Evolutionary conservation across 2,329 filamentous ascomycete species (phyloP).

Genomic region (Xylaria sp.): DNA sequence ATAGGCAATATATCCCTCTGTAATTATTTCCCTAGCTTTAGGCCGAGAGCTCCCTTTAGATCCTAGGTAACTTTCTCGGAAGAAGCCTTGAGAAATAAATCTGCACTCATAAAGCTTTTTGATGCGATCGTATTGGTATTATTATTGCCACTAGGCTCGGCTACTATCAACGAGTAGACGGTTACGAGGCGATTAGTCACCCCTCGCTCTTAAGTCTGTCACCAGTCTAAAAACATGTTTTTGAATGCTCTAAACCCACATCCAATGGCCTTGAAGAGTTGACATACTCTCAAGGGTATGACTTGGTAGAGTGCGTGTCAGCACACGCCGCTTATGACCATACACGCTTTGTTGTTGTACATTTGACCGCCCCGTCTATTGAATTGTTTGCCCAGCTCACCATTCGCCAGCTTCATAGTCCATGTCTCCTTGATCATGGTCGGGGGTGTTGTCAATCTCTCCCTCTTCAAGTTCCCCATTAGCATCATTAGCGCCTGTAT

Average conservation of each 20-base stretch:
- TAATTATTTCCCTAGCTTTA: too few species aligned
- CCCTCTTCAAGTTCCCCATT: conserved; percentile 45
- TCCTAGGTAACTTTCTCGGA: too few species aligned
- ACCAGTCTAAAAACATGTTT: background rate
- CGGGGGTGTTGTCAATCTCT: conserved; percentile 41
- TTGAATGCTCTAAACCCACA: background rate
- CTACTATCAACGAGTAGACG: background rate
- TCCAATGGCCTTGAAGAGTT: background rate
- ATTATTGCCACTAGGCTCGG: background rate
- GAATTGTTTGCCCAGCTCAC: conserved; percentile 7
- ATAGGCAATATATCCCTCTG: too few species aligned
- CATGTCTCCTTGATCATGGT: conserved; percentile 49
- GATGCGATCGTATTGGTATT: background rate
- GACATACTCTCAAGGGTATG: background rate
- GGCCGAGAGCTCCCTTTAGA: too few species aligned
- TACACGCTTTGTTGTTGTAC: conserved; percentile 7
- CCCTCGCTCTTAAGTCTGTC: background rate
- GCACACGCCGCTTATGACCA: background rate
- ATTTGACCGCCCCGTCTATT: background rate
- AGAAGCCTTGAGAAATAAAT: too few species aligned
- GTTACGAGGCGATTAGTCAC: background rate
- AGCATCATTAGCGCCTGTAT: conserved; percentile 35
- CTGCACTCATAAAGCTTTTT: background rate
- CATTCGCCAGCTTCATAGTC: conserved; percentile 49
- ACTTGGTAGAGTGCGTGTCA: background rate